phyloP scores from a whole-genome alignment of 2,329 filamentous ascomycete genomes.

The Fusarium circinatum region DNA sequence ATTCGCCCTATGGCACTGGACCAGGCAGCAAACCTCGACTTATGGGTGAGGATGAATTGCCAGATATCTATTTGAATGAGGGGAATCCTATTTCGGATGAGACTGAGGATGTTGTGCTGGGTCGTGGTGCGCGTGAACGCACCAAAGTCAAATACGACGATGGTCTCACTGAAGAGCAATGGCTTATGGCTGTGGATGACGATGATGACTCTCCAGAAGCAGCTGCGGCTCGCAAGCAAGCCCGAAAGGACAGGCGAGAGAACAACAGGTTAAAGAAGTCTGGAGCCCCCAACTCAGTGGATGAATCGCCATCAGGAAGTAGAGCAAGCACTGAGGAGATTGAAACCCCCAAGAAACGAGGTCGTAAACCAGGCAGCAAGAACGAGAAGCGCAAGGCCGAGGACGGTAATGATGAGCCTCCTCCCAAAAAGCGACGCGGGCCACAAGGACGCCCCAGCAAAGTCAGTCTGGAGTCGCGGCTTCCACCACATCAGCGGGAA shows the following conservation, averaged over 20 bases:
- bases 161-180: conserved; percentile 97
- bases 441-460: conserved; percentile 77
- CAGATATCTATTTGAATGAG: conserved; percentile 92
- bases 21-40: conserved; percentile 78
- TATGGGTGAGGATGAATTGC: conserved; percentile 87
- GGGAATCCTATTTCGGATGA: conserved; percentile 84
- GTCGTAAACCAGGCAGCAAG: conserved; percentile 79
- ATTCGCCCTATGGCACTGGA: conserved; percentile 75
- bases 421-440: conserved; percentile 80
- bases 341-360: conserved; percentile 82
- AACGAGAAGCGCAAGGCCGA: conserved; percentile 90
- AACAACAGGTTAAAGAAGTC: conserved; percentile 76
- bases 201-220: conserved; percentile 95
- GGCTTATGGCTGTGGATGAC: conserved; percentile 97
- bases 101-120: conserved; percentile 76
- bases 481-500: conserved; percentile 76
- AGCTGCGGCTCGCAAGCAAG: conserved; percentile 89
- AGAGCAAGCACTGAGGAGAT: conserved; percentile 84
- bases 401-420: conserved; percentile 79
- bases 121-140: conserved; percentile 93
- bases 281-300: conserved; percentile 50
- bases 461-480: conserved; percentile 55
- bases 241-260: conserved; percentile 82
- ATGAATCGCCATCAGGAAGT: conserved; percentile 82
- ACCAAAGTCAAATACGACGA: conserved; percentile 97